Evolutionary conservation across 225 moss, liverwort and hornwort genomes (phyloP).

Genomic region (Bryoerythrophyllum caledonicum): DNA sequence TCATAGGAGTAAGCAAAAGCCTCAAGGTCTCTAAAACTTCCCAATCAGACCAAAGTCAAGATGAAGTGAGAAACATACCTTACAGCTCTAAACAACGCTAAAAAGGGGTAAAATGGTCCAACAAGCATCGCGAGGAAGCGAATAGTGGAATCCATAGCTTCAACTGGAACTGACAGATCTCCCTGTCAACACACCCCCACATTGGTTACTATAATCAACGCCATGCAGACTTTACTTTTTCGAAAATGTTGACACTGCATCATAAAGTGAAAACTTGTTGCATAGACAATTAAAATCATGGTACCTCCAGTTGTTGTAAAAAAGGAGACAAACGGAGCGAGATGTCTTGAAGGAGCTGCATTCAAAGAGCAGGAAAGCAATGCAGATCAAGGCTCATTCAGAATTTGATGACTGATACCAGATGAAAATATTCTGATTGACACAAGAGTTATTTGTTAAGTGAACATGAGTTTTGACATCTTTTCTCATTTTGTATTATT

Average conservation of each 20-base stretch:
- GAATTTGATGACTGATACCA: not conserved
- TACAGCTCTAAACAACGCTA: constrained; percentile 55
- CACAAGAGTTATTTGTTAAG: too few relatives aligned
- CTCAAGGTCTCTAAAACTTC: not conserved
- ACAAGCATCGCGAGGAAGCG: constrained; percentile 87
- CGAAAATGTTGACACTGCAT: not conserved
- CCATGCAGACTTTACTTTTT: not conserved
- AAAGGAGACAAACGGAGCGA: constrained; percentile 69
- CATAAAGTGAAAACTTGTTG: constrained; percentile 1
- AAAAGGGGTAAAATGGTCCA: constrained; percentile 79
- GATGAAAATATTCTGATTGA: not conserved
- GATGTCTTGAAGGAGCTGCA: constrained; percentile 93
- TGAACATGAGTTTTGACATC: too few relatives aligned
- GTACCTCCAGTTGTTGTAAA: constrained; percentile 84
- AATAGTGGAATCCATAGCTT: constrained; percentile 77
- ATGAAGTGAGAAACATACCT: constrained; percentile 46
- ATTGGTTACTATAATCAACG: not conserved
- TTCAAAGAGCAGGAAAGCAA: constrained; percentile 19
- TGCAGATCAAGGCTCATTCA: not conserved
- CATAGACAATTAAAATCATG: not conserved
- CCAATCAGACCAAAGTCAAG: not conserved
- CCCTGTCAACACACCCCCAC: constrained; percentile 49
- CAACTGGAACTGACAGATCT: constrained; percentile 69
- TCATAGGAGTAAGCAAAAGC: constrained; percentile 3
- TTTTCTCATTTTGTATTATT: too few relatives aligned